Conservation (phyloP, 768 basidiomycete genomes). For the Lactifluus rugatus region DNA sequence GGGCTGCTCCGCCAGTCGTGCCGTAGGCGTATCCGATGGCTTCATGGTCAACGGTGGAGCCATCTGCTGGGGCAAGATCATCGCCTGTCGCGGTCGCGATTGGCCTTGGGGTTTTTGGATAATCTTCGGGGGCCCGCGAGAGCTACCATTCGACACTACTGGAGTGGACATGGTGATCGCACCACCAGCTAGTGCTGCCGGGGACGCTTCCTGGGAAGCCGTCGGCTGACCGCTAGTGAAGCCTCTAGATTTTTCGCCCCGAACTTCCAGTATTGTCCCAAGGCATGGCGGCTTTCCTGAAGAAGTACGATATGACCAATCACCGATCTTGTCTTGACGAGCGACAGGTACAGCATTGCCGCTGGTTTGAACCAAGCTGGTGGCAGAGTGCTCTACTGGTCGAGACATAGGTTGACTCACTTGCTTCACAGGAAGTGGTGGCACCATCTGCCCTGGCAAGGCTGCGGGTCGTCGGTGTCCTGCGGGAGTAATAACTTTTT, state of each 20-base stretch:
- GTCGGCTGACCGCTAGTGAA: not conserved
- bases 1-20: not conserved
- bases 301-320: not conserved
- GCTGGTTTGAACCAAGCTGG: not conserved
- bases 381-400: not conserved
- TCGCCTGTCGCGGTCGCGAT: too few relatives aligned
- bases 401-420: not conserved
- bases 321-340: not conserved
- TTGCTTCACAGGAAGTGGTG: not conserved
- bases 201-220: not conserved
- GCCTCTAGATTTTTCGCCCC: not conserved
- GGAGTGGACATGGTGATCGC: not conserved
- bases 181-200: not conserved
- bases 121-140: not conserved
- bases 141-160: not conserved
- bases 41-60: not conserved
- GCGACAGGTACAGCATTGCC: not conserved
- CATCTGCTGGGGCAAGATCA: too few relatives aligned
- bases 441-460: not conserved
- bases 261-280: not conserved
- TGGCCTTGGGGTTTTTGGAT: not conserved
- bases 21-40: not conserved
- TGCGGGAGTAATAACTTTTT: not conserved
- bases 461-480: not conserved
- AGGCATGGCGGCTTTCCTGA: not conserved